Evolutionary conservation across 495 filamentous ascomycete genomes (phyloP), one percentile per base, ranked within the genome.

Genomic region (Annulohypoxylon moriforme): DNA sequence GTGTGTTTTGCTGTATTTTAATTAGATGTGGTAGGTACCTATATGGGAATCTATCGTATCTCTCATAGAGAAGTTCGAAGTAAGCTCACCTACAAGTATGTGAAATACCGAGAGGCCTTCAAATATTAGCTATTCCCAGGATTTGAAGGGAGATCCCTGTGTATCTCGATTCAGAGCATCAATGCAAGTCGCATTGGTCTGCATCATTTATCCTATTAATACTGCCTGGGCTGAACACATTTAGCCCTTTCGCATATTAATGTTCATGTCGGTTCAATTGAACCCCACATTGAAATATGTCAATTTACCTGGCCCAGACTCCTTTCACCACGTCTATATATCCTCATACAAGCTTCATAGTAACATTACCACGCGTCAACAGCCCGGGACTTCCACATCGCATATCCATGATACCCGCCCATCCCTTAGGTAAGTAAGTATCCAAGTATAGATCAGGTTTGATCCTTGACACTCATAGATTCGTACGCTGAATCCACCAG

Each of bases 341-440:
- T 53, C 13, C 24, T 16, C 49, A 31, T 53, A 13, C 49, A 24
- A 25, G 13, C 4, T n/a, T 53, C 16, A 22, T 31, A 25, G 20
- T 3, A 20, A 25, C 10, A 49, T 25, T 8, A 24, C 22, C 18
- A 7, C 9, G 7, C 20, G 11, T n/a, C n/a, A n/a, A n/a, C n/a
- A n/a, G n/a, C n/a, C 14, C 46, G 46, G 46, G 46, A 49, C 11
- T 49, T 49, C 46, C n/a, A n/a, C n/a, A n/a, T n/a, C n/a, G n/a
- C n/a, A n/a, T n/a, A n/a, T n/a, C n/a, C n/a, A n/a, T n/a, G n/a
- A n/a, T n/a, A n/a, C n/a, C n/a, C n/a, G n/a, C n/a, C n/a, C n/a
- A n/a, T n/a, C n/a, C n/a, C n/a, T n/a, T n/a, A n/a, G n/a, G n/a
- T n/a, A n/a, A n/a, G n/a, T n/a, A n/a, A n/a, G n/a, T n/a, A n/a